A percentile compares a stretch with the other conserved stretches of the same genome.
These are phyloP conservation scores for Microdochium paspali DNA, from an alignment of 2,329 filamentous ascomycete species.

Conservation along the genomic window DNA sequence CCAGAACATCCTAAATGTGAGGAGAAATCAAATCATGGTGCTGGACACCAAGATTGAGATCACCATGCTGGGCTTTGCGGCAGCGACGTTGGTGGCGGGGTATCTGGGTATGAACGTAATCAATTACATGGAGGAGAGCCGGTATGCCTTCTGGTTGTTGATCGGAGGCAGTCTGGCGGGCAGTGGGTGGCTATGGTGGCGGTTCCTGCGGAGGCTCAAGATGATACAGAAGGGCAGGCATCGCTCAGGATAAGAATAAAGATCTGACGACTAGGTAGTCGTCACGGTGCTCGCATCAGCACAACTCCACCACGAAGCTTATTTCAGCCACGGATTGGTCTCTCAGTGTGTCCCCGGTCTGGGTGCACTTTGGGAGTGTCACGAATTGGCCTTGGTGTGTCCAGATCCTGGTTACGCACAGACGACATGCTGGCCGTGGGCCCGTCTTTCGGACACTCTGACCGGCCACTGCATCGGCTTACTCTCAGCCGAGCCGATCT, in stretches of 20 bases:
- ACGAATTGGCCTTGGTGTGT: no score
- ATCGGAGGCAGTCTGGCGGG: background rate
- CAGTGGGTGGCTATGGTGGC: background rate
- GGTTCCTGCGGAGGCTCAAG: background rate
- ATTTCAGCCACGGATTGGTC: no score
- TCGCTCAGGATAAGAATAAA: background rate
- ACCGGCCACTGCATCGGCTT: no score
- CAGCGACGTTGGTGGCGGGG: constrained; percentile 23
- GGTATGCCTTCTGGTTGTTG: constrained; percentile 13
- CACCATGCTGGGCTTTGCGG: constrained; percentile 22
- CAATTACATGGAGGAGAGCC: constrained; percentile 23
- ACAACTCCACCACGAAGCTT: no score
- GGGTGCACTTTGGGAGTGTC: no score
- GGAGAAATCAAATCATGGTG: constrained; percentile 27
- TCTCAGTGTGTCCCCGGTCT: no score
- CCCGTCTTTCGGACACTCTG: no score
- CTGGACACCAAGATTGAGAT: constrained; percentile 25
- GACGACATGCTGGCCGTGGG: no score
- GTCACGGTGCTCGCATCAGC: no score
- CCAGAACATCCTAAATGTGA: constrained; percentile 20
- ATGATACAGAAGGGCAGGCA: background rate
- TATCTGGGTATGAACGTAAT: constrained; percentile 26
- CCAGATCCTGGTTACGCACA: no score
- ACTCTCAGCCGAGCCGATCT: no score
- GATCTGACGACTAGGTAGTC: no score